Percentiles rank a stretch among this genome's conserved stretches.
These are phyloP conservation scores for Triadica sebifera DNA, from an alignment of 345 rosid genomes.

Conservation along the genomic window DNA sequence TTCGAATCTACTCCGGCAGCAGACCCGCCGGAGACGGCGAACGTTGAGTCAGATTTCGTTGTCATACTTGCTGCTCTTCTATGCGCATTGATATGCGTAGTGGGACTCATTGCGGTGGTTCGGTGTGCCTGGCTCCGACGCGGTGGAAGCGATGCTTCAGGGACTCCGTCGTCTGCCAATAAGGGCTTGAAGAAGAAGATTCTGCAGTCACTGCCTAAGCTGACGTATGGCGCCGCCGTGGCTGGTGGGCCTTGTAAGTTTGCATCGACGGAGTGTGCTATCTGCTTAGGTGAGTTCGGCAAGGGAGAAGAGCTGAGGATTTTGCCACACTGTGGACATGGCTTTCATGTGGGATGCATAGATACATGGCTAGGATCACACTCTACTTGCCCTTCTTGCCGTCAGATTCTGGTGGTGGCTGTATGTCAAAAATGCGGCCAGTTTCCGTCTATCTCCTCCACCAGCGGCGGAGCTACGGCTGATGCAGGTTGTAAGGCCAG, in stretches of 20 bases:
- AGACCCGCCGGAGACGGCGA: slow-evolving; percentile 40
- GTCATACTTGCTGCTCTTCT: slow-evolving; percentile 64
- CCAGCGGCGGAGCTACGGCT: neutral
- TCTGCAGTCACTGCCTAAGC: slow-evolving; percentile 57
- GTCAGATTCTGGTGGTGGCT: slow-evolving; percentile 42
- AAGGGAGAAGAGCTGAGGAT: slow-evolving; percentile 62
- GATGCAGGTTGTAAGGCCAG: slow-evolving; percentile 21
- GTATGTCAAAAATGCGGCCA: slow-evolving; percentile 41
- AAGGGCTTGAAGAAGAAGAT: slow-evolving; percentile 69
- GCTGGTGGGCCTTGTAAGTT: slow-evolving; percentile 19
- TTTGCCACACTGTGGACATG: slow-evolving; percentile 62
- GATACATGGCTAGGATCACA: slow-evolving; percentile 59
- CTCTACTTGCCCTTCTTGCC: slow-evolving; percentile 80
- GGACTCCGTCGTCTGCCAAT: slow-evolving; percentile 34
- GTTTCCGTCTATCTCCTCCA: slow-evolving; percentile 24
- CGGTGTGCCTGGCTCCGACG: slow-evolving; percentile 62
- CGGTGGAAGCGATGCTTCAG: slow-evolving; percentile 4
- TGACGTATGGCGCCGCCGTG: slow-evolving; percentile 39
- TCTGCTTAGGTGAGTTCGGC: slow-evolving; percentile 67
- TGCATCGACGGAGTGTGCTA: slow-evolving; percentile 55
- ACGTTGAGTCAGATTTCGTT: slow-evolving; percentile 57
- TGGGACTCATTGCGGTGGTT: slow-evolving; percentile 60
- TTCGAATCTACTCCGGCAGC: slow-evolving; percentile 39
- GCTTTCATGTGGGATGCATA: slow-evolving; percentile 71
- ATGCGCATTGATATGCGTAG: slow-evolving; percentile 67